Evolutionary conservation across 129 eudicot species (phyloP), one percentile per base, ranked within the genome.

Genomic region (Tagetes erecta): DNA sequence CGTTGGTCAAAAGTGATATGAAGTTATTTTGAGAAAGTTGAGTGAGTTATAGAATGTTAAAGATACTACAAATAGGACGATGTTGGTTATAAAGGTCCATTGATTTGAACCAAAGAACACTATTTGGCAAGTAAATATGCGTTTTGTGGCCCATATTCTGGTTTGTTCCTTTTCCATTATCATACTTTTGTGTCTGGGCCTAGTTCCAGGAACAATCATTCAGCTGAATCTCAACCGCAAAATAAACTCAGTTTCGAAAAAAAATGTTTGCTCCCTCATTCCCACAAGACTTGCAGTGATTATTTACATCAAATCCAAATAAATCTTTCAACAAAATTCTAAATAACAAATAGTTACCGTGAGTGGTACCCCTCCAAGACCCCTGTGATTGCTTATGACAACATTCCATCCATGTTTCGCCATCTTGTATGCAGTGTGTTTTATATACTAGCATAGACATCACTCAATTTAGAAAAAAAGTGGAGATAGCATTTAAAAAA

Each of bases 361-460:
- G 38, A 87, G 77, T 71, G 96, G 79, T 69, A 92, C 86, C 46
- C 96, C 96, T 33, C 96, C 98, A 44, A 89, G 95, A 40, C 98
- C 98, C 20, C 98, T 83, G 79, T 92, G 96, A 71, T 89, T 92
- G 88, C 87, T 77, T 37, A 89, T 86, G 77, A 89, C 96, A 86
- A 89, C 95, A 78, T 89, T 89, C 88, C 91, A 86, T 36, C 92
- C 88, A 72, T 78, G 75, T 68, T 89, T 82, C 67, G 91, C 96
- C 76, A 83, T 86, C 62, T 84, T 70, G 80, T 76, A 84, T 53
- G 84, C 90, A 14, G 84, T 65, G 73, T 92, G 92, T 82, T 87
- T 89, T 45, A 92, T 50, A 65, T 89, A 92, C 96, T 92, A 91
- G 40, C 65, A 77, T 57, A 58, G 35, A 79, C 20, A 46, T 69